phyloP scores from a whole-genome alignment of 2,329 filamentous ascomycete genomes.

The Polytolypa hystricis region DNA sequence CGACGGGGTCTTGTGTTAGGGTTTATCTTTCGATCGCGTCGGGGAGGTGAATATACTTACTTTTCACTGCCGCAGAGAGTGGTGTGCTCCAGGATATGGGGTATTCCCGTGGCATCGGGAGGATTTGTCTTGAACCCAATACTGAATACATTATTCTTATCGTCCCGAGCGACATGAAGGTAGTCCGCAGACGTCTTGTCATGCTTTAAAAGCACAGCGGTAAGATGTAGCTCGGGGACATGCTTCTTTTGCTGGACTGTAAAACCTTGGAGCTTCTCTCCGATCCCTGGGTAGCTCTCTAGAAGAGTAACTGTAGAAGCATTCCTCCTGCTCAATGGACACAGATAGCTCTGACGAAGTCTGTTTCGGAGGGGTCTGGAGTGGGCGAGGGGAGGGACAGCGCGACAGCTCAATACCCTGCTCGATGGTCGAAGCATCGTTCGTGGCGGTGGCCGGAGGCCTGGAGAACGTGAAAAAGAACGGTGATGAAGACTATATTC shows the following conservation, averaged over 20 bases:
- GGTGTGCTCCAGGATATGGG: constrained; percentile 95
- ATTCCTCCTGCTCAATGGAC: constrained; percentile 9
- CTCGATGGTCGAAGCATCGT: constrained; percentile 10
- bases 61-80: constrained; percentile 92
- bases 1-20: too few relatives aligned
- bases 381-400: constrained; percentile 1
- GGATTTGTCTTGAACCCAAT: constrained; percentile 99
- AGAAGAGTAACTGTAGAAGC: constrained; percentile 61
- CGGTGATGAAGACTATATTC: too few relatives aligned
- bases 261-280: constrained; percentile 86
- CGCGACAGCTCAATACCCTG: constrained; percentile 1
- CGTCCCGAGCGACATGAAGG: constrained; percentile 85
- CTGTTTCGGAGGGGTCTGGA: constrained; percentile 1
- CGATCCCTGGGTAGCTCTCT: constrained; percentile 62
- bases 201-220: constrained; percentile 79
- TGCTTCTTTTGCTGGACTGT: constrained; percentile 81
- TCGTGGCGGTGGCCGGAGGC: too few relatives aligned
- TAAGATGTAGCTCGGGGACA: constrained; percentile 86
- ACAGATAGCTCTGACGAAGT: background rate
- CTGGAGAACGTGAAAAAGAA: too few relatives aligned
- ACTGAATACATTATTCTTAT: constrained; percentile 98
- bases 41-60: constrained; percentile 45
- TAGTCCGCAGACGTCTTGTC: constrained; percentile 95
- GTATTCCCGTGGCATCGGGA: constrained; percentile 87
- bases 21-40: too few relatives aligned